A percentile compares a stretch with the other conserved stretches of the same genome.
These are phyloP conservation scores for Plasmodium knowlesi DNA, from an alignment of 169 alveolate species.

Conservation along the genomic window DNA sequence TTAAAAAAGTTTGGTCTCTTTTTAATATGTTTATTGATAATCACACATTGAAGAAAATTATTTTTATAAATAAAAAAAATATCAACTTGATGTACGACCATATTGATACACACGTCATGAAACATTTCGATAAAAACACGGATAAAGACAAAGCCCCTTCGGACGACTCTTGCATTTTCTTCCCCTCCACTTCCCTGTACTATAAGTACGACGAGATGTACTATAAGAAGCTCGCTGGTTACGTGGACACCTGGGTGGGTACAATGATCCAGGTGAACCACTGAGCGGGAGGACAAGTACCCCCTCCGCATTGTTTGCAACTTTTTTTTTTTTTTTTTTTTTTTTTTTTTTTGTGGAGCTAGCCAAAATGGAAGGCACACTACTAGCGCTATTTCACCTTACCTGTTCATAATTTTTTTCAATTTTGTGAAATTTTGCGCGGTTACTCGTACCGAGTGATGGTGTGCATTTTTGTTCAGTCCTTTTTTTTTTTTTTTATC, in stretches of 20 bases:
- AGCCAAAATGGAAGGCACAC: background rate
- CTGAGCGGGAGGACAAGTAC: background rate
- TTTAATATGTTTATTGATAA: constrained; percentile 71
- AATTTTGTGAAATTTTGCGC: constrained; percentile 1
- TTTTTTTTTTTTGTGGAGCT: background rate
- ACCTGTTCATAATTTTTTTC: background rate
- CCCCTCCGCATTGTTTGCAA: background rate
- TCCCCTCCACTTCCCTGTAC: constrained; percentile 62
- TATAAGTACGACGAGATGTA: constrained; percentile 61
- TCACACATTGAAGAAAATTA: constrained; percentile 70
- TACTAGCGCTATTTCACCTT: background rate
- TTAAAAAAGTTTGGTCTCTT: constrained; percentile 66
- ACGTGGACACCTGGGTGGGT: constrained; percentile 45
- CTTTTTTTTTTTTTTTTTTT: background rate
- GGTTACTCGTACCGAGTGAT: background rate
- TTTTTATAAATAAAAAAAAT: constrained; percentile 62
- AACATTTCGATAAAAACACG: constrained; percentile 30
- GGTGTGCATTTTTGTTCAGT: background rate
- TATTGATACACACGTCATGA: constrained; percentile 27
- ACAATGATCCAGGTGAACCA: constrained; percentile 25
- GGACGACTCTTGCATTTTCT: constrained; percentile 25
- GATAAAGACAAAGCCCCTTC: background rate
- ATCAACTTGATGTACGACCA: constrained; percentile 69
- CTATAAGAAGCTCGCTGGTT: constrained; percentile 4
- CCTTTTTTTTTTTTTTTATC: background rate